A percentile compares a stretch with the other conserved stretches of the same genome.
Evolutionary conservation across 140 eudicot species (phyloP).

Genomic region (Flaveria floridana): DNA sequence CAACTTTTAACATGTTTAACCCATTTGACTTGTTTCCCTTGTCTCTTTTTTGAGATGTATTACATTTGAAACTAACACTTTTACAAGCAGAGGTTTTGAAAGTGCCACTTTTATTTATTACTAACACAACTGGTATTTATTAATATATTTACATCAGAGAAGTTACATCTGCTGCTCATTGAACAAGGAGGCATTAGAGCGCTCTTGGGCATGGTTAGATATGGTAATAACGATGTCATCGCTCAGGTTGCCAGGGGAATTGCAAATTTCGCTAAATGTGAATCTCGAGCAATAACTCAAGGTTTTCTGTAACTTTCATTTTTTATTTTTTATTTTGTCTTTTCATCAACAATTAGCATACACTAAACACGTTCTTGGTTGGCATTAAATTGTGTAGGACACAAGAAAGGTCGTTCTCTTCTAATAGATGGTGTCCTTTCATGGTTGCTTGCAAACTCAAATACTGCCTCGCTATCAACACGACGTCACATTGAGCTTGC

Average conservation of each 20-base stretch:
- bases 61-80: background rate
- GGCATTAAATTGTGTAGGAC: slow-evolving; percentile 49
- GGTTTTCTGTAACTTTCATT: slow-evolving; percentile 38
- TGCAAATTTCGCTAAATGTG: slow-evolving; percentile 92
- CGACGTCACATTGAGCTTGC: slow-evolving; percentile 97
- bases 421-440: slow-evolving; percentile 68
- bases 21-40: too few relatives aligned
- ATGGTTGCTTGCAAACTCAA: slow-evolving; percentile 81
- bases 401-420: slow-evolving; percentile 71
- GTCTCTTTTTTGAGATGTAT: too few relatives aligned
- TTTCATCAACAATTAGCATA: background rate
- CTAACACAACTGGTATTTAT: slow-evolving; percentile 19
- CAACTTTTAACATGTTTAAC: too few relatives aligned
- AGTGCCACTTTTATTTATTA: background rate
- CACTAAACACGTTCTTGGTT: slow-evolving; percentile 15
- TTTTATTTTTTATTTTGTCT: background rate
- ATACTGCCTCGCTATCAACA: slow-evolving; percentile 55
- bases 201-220: slow-evolving; percentile 74
- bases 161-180: slow-evolving; percentile 58
- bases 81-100: background rate
- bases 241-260: slow-evolving; percentile 95
- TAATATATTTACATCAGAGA: slow-evolving; percentile 44
- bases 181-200: slow-evolving; percentile 89
- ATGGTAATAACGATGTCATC: slow-evolving; percentile 65
- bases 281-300: slow-evolving; percentile 85